Base-by-base conservation (phyloP, 2,329 filamentous ascomycete species). In the Cytospora chrysosperma region DNA sequence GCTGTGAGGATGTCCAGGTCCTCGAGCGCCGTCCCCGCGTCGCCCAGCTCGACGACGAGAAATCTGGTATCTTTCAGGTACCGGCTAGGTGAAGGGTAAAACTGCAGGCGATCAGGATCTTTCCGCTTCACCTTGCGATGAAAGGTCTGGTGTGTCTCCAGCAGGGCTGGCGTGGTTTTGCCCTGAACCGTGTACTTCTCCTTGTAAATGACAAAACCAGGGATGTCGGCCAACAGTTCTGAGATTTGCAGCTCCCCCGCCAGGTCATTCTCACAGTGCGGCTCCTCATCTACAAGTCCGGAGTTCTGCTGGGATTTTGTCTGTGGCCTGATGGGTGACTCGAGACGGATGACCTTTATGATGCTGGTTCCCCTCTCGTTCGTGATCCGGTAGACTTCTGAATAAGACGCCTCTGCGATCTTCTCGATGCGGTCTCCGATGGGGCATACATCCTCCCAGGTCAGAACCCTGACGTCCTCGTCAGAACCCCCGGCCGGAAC, bases 341-440 rank as follows among this genome's bases (percentile, higher is more conserved):
- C 73, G 12, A 89, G 78, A 2, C 85, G 81, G 63, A 88, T 85
- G 24, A 85, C 82, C 68, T 89, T 89, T 74, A 89, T 85, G 69
- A 89, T 87, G 71, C 85, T 88, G 28, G 82, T 86, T 10, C 85
- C 85, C 19, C 80, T 77, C 52, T 79, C 76, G 69, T 87, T 88
- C 54, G 78, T 83, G 67, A 88, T 79, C 12, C 85, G 84, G 68
- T 88, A 89, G 12, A 89, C 85, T 70, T 89, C 86, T 7, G 86
- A 85, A 68, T 84, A 89, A 2, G 86, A 88, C 6, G 86, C 86
- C 71, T 89, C 86, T 12, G 86, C 86, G 57, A 89, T 88, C 73
- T 89, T 89, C 51, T 80, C 78, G 56, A 88, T 85, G 40, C 74
- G 73, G 69, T 84, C 81, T 19, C 78, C 79, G 0, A 77, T 74